A percentile compares a stretch with the other conserved stretches of the same genome.
Conservation (phyloP, 2,329 filamentous ascomycete species). For the Fusarium neocosmosporiellum region DNA sequence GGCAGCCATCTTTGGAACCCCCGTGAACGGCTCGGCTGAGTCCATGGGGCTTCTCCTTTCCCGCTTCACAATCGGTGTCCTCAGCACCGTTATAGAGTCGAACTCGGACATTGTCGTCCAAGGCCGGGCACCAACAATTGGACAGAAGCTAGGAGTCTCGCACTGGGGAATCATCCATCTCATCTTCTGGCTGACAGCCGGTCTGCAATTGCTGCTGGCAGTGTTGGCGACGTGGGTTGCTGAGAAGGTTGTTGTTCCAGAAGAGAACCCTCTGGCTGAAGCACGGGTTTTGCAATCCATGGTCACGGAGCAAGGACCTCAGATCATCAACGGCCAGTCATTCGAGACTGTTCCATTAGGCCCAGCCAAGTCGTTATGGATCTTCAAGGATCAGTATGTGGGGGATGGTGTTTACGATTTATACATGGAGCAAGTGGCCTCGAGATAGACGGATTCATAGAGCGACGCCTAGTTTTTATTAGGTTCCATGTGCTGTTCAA, state of each 20-base stretch:
- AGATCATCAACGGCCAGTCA: neutral
- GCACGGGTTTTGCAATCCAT: conserved; percentile 1
- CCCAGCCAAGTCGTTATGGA: neutral
- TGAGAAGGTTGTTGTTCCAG: conserved; percentile 5
- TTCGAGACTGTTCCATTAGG: neutral
- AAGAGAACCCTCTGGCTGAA: neutral
- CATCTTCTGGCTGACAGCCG: neutral
- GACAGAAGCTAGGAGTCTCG: conserved; percentile 1
- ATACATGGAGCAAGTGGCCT: neutral
- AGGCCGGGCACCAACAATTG: neutral
- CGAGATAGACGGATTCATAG: neutral
- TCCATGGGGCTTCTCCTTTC: neutral
- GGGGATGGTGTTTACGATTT: neutral
- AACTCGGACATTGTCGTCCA: neutral
- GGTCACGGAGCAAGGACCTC: neutral
- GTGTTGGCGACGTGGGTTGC: conserved; percentile 8
- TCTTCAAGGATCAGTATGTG: neutral
- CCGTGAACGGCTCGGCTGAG: neutral
- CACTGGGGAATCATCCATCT: conserved; percentile 3
- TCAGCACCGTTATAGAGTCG: neutral
- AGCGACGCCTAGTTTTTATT: neutral
- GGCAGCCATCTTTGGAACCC: neutral
- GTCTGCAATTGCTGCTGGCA: neutral
- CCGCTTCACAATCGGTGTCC: conserved; percentile 3
- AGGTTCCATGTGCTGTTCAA: too few relatives aligned